These are phyloP conservation scores for Echinosophora koreensis DNA, from an alignment of 306 rosid species.

Conservation along the genomic window DNA sequence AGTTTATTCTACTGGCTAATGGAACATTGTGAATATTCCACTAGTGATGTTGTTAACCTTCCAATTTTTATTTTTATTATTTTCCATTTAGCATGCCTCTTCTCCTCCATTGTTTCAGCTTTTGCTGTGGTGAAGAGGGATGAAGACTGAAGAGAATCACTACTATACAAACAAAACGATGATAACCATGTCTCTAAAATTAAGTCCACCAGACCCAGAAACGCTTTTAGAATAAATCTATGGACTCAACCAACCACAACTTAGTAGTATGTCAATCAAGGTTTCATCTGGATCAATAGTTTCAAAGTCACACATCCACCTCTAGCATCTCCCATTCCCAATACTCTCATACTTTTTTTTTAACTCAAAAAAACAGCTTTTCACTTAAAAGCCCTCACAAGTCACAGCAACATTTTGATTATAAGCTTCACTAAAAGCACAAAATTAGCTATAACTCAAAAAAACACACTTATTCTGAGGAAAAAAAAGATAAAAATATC, in stretches of 20 bases:
- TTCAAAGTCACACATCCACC: slow-evolving; percentile 33
- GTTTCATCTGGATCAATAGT: slow-evolving; percentile 2
- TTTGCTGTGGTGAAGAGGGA: not conserved
- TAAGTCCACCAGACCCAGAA: slow-evolving; percentile 11
- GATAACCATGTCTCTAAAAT: not conserved
- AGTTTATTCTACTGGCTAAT: slow-evolving; percentile 1
- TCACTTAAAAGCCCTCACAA: slow-evolving; percentile 17
- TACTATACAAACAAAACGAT: not conserved
- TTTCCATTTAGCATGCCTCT: not conserved
- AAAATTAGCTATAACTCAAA: slow-evolving; percentile 8
- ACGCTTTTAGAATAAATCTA: not conserved
- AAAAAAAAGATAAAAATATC: not conserved
- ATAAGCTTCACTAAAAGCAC: slow-evolving; percentile 10
- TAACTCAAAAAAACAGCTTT: not conserved
- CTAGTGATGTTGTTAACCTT: not conserved
- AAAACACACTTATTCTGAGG: not conserved
- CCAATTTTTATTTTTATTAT: not conserved
- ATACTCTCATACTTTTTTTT: not conserved
- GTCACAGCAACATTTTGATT: slow-evolving; percentile 10
- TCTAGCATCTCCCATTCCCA: slow-evolving; percentile 32
- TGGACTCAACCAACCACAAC: slow-evolving; percentile 27
- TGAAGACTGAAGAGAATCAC: slow-evolving; percentile 3
- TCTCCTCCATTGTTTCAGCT: not conserved
- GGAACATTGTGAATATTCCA: not conserved
- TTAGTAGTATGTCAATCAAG: not conserved